Evolutionary conservation across 202 grass and related monocot genomes (phyloP).

Genomic region (Eragrostis tef): DNA sequence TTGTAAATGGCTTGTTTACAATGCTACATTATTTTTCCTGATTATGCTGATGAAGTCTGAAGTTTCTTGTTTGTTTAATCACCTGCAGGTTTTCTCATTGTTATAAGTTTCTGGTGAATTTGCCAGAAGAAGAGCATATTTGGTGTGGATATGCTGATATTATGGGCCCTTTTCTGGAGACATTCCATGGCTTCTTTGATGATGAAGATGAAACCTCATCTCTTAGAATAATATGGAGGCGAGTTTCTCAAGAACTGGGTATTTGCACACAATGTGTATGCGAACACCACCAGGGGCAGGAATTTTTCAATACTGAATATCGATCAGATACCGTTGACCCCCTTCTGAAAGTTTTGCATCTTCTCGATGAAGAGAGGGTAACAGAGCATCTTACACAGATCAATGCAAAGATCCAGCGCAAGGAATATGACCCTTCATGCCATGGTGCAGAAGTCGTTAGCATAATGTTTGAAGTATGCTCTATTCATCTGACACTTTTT

Average conservation of each 20-base stretch:
- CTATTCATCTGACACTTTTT: slow-evolving; percentile 28
- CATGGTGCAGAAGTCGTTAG: slow-evolving; percentile 68
- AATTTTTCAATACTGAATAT: slow-evolving; percentile 65
- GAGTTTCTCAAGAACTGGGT: slow-evolving; percentile 69
- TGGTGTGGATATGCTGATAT: slow-evolving; percentile 83
- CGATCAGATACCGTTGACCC: slow-evolving; percentile 66
- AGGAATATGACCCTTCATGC: slow-evolving; percentile 61
- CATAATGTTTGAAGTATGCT: slow-evolving; percentile 90
- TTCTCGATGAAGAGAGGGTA: slow-evolving; percentile 85
- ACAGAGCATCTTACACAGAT: slow-evolving; percentile 67
- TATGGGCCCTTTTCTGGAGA: slow-evolving; percentile 85
- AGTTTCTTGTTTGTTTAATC: slow-evolving; percentile 35
- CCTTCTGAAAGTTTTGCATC: slow-evolving; percentile 66
- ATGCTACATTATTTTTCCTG: slow-evolving; percentile 4
- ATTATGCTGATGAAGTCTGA: slow-evolving; percentile 31
- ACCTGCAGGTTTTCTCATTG: slow-evolving; percentile 83
- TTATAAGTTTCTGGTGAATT: slow-evolving; percentile 72
- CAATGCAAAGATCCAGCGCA: slow-evolving; percentile 58
- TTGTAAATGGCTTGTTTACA: slow-evolving; percentile 19
- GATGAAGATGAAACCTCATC: slow-evolving; percentile 58
- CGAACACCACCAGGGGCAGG: slow-evolving; percentile 82
- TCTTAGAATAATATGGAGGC: slow-evolving; percentile 66
- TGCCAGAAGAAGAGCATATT: slow-evolving; percentile 66
- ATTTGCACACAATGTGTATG: slow-evolving; percentile 88
- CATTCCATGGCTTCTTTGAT: slow-evolving; percentile 74